phyloP scores from a whole-genome alignment of 495 filamentous ascomycete genomes.

The Daldinia grandis region DNA sequence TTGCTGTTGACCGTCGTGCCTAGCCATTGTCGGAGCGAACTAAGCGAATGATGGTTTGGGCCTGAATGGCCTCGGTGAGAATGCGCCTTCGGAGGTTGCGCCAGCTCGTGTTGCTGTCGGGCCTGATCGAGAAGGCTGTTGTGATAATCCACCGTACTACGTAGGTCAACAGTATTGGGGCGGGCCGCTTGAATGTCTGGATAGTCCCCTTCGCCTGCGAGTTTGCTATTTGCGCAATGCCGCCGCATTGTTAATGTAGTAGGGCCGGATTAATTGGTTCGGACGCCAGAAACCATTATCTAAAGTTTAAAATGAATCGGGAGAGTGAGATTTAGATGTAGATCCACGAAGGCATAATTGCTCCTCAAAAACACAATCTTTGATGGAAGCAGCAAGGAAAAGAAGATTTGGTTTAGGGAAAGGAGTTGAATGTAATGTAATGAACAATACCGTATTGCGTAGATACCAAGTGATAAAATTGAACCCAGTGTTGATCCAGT shows the following conservation, averaged over 20 bases:
- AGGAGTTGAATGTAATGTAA: constrained; percentile 7
- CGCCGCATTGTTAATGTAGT: constrained; percentile 31
- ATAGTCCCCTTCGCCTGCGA: constrained; percentile 39
- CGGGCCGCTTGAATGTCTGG: constrained; percentile 34
- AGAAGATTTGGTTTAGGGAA: not conserved
- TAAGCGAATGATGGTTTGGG: constrained; percentile 25
- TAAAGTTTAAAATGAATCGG: constrained; percentile 1
- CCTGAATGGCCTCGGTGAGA: constrained; percentile 26
- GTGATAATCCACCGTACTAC: constrained; percentile 40
- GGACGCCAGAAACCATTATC: constrained; percentile 23
- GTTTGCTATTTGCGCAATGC: constrained; percentile 22
- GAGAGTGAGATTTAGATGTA: not conserved
- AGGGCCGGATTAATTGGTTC: constrained; percentile 18
- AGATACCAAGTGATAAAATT: constrained; percentile 13
- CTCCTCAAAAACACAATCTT: constrained; percentile 11
- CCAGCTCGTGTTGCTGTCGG: constrained; percentile 30
- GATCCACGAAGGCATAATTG: constrained; percentile 26
- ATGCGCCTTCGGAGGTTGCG: constrained; percentile 6
- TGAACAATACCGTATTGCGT: not conserved
- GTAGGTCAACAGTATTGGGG: constrained; percentile 13
- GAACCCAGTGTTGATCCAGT: constrained; percentile 17
- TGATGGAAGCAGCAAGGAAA: not conserved
- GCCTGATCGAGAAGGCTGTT: constrained; percentile 39
- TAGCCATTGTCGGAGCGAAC: constrained; percentile 39
- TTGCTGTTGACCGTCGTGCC: constrained; percentile 11